Evolutionary conservation across 1,139 yeast genomes (phyloP), one percentile per base, ranked within the genome.

Genomic region (Suhomyces ambrosiae): DNA sequence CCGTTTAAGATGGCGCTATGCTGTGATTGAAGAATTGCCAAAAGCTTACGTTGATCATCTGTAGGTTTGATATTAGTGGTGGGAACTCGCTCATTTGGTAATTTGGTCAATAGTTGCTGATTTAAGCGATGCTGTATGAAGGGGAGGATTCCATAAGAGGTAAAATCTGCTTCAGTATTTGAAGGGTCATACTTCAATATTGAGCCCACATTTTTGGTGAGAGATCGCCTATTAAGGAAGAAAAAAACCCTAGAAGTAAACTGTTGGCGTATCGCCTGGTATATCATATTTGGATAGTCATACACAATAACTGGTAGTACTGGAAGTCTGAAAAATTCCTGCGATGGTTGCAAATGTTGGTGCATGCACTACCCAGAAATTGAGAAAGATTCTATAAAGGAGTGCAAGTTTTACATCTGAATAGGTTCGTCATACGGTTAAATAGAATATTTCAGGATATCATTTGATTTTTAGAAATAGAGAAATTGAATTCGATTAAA

Each of bases 401-500:
- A n/a, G n/a, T n/a, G n/a, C n/a, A n/a, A n/a, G n/a, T n/a, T n/a
- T n/a, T n/a, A n/a, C n/a, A n/a, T n/a, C n/a, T n/a, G n/a, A n/a
- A n/a, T n/a, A n/a, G n/a, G n/a, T n/a, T n/a, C n/a, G n/a, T n/a
- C n/a, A n/a, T n/a, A n/a, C n/a, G n/a, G n/a, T n/a, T n/a, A n/a
- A n/a, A n/a, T n/a, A n/a, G n/a, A n/a, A n/a, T n/a, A n/a, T n/a
- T n/a, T n/a, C n/a, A n/a, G n/a, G n/a, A n/a, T n/a, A n/a, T n/a
- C n/a, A n/a, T n/a, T n/a, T n/a, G n/a, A n/a, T n/a, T n/a, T n/a
- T n/a, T n/a, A n/a, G n/a, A n/a, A n/a, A n/a, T n/a, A n/a, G n/a
- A n/a, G n/a, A n/a, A n/a, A n/a, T n/a, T 18, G 21, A 18, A 22
- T 3, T 8, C 12, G 5, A 14, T 27, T 58, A 81, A 24, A 84